Percentiles rank a stretch among this genome's conserved stretches.
These are phyloP conservation scores for Cutaneotrichosporon daszewskae DNA, from an alignment of 1,284 basidiomycete genomes.

Conservation along the genomic window DNA sequence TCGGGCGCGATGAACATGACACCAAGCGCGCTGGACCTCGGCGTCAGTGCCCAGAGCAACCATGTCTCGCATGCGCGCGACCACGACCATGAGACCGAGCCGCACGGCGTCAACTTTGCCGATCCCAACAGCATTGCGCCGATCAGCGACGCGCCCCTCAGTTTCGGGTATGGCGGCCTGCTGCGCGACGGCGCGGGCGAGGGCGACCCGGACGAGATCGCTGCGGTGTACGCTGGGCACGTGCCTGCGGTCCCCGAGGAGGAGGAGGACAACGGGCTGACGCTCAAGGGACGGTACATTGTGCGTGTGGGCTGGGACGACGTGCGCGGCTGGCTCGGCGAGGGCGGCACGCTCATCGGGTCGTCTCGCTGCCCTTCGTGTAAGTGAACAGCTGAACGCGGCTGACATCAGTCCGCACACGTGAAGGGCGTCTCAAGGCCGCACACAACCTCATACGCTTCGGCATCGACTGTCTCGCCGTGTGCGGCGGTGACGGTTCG, in stretches of 20 bases:
- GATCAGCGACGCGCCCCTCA: slow-evolving; percentile 50
- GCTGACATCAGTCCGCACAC: slow-evolving; percentile 60
- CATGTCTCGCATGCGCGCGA: too few species aligned
- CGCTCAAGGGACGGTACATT: slow-evolving; percentile 86
- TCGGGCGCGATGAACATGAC: background rate
- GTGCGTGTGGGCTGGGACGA: slow-evolving; percentile 98
- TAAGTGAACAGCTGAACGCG: slow-evolving; percentile 23
- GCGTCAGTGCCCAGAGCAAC: too few species aligned
- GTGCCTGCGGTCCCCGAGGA: slow-evolving; percentile 37
- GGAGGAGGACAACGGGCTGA: slow-evolving; percentile 51
- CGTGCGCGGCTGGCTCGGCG: slow-evolving; percentile 87
- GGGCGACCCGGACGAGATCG: slow-evolving; percentile 39
- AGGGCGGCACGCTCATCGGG: slow-evolving; percentile 95
- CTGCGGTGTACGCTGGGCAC: too few species aligned
- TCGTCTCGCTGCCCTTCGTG: slow-evolving; percentile 82
- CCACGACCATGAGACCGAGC: slow-evolving; percentile 6
- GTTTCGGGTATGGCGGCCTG: slow-evolving; percentile 86
- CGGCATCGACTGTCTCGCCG: slow-evolving; percentile 92
- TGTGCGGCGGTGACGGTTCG: slow-evolving; percentile 95
- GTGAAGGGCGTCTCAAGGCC: slow-evolving; percentile 78
- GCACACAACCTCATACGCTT: slow-evolving; percentile 88
- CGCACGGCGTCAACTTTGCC: slow-evolving; percentile 24
- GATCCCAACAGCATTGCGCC: slow-evolving; percentile 31
- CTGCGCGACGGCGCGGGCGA: slow-evolving; percentile 89
- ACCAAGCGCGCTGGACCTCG: slow-evolving; percentile 14